Evolutionary conservation across 2,329 filamentous ascomycete genomes (phyloP), one percentile per base, ranked within the genome.

Genomic region (Coniella vitis): DNA sequence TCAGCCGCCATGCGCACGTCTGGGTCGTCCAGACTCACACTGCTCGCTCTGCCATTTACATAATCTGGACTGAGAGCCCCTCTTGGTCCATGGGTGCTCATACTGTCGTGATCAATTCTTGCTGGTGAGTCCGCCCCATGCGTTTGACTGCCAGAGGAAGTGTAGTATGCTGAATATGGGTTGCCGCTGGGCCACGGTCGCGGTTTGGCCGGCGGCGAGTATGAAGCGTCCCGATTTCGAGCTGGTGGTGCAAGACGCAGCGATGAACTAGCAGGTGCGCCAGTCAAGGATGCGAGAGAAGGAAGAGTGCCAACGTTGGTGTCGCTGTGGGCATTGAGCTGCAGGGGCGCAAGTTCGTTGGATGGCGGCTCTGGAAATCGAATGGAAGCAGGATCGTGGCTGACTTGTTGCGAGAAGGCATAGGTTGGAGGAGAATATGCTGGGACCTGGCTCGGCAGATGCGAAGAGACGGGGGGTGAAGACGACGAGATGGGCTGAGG

Each of bases 1-100:
- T 90, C 84, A 25, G 86, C 86, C 20, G 86, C 86, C 57, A 84
- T 71, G 37, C 81, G 74, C 32, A 86, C 82, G 58, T 84, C 81
- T 3, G 81, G 81, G 55, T 85, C 81, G 58, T 85, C 82, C 22
- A 85, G 63, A 51, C 69, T 80, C 41, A 81, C 74, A 51, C 74
- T 79, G 48, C 68, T 68, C 4, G 72, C 65, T 42, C 74, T 65
- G 3, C 67, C 69, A 54, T 72, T 71, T 13, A 65, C 58, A n/a
- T 63, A 63, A 45, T 75, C 73, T 12, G 75, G 71, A 3, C 74
- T 76, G 7, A 69, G 63, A 29, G 68, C 63, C 56, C 68, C 71
- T 46, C 65, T 65, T 52, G 68, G 69, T 47, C 63, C 69, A 53
- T 63, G n/a, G n/a, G n/a, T 69, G 47, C 59, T 65, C 14, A 63